Base-by-base conservation (phyloP, 305 asterid species). In the Stenogyne calaminthoides region DNA sequence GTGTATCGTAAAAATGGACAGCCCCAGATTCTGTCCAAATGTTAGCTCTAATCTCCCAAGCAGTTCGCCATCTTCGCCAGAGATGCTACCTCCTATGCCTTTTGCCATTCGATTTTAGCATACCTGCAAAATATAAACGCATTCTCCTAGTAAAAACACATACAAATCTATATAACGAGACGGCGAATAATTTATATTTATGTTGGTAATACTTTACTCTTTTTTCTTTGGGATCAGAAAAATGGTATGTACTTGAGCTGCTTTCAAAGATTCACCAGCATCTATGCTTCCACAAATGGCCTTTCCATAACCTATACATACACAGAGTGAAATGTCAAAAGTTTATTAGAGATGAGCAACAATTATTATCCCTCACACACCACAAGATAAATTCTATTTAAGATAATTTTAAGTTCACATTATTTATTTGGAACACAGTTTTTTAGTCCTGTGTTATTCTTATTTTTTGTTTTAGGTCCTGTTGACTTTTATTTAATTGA, bases 261-360 rank as follows among this genome's bases (percentile, higher is more conserved):
- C 87, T 76, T 88, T 95, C 86, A n/a, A n/a, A n/a, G n/a, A n/a
- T n/a, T 90, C 98, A 66, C 86, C 94, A 22, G 97, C 97, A 67
- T 92, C 99, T 15, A 84, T 76, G 98, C 98, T 85, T 95, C 98
- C 75, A 95, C 98, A 71, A 95, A 95, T 62, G 99, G 99, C n/a
- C n/a, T n/a, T n/a, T 67, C 96, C 96, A 86, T 85, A 95, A 67
- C 99, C 99, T 92, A 77, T 69, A 78, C 12, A 74, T 36, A 65
- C 64, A 78, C 7, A 25, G 54, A 18, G 58, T n/a, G 4, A 11
- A 39, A 64, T 39, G 73, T 18, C 32, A 1, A 47, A 47, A n/a
- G 55, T 12, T 12, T 44, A 44, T 44, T 44, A 44, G 12, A 39
- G 52, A 44, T n/a, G 4, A 40, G 47, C n/a, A 15, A 42, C 49